These are phyloP conservation scores for Petunia hybrid DNA, from an alignment of 305 asterid species.

Conservation along the genomic window DNA sequence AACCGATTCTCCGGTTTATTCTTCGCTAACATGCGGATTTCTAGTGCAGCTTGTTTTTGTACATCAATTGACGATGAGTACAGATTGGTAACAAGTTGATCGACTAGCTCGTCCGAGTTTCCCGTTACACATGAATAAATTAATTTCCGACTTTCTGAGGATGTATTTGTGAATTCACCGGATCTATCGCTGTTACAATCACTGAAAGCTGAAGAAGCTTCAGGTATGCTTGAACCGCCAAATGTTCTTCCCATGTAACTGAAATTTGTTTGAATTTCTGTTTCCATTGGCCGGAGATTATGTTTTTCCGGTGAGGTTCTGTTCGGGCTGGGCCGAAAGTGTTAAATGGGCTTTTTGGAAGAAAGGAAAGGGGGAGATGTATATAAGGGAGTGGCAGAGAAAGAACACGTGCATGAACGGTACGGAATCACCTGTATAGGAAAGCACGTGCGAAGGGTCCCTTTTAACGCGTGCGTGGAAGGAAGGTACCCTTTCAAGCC, in stretches of 20 bases:
- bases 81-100: conserved; percentile 71
- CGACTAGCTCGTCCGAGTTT: conserved; percentile 70
- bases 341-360: conserved; percentile 15
- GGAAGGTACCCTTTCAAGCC: conserved; percentile 40
- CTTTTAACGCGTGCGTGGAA: conserved; percentile 69
- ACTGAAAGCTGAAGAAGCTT: conserved; percentile 81
- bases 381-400: conserved; percentile 33
- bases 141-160: conserved; percentile 78
- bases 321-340: background rate
- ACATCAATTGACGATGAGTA: conserved; percentile 57
- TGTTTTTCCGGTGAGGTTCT: background rate
- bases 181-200: conserved; percentile 95
- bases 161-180: conserved; percentile 81
- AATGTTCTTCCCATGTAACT: conserved; percentile 69
- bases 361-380: background rate
- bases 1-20: conserved; percentile 79
- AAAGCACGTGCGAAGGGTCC: conserved; percentile 64
- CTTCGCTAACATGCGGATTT: conserved; percentile 79
- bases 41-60: conserved; percentile 85
- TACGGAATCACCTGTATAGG: conserved; percentile 49
- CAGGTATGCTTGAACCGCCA: conserved; percentile 53
- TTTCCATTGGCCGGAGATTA: conserved; percentile 51
- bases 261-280: conserved; percentile 56
- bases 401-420: conserved; percentile 68
- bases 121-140: conserved; percentile 69